Evolutionary conservation across 140 eudicot genomes (phyloP), one percentile per base, ranked within the genome.

Genomic region (Senecio squalidus): DNA sequence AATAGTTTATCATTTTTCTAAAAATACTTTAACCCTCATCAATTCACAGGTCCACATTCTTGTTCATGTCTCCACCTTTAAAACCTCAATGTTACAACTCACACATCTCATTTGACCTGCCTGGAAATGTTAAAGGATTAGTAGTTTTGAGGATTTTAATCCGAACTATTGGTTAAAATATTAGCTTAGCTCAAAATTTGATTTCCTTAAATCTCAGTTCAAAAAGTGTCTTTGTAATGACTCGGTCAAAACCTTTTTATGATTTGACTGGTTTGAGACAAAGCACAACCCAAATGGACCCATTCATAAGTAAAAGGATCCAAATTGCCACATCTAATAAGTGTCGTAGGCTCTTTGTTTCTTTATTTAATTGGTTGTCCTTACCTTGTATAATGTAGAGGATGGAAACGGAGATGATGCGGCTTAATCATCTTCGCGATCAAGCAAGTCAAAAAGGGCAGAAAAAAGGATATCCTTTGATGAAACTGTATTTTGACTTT

Each of bases 401-500:
- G 82, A 64, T 92, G 64, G 84, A 82, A 70, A 59, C 81, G 4
- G 99, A 92, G 73, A 80, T 58, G 41, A 26, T 58, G 80, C 81
- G 81, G 73, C 93, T 92, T 29, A 92, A 69, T 77, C 84, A 84
- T 71, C 89, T 87, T 18, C 78, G 84, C 3, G 93, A 87, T 66
- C 84, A 74, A 61, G 95, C 96, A 14, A 87, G 89, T 76, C 95
- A 82, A 76, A 79, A 77, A 69, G 93, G 94, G 60, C 95, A 76
- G 28, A 82, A 73, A 63, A 87, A 78, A 63, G 84, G 84, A 92
- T 92, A 92, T 92, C 98, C 98, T 92, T 87, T 74, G 48, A 13
- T 34, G 16, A 25, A 31, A 43, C 6, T 46, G 0, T 56, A 27
- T 68, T 65, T 50, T 17, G 18, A 66, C 6, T 23, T 5, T 53